Evolutionary conservation across 1,284 basidiomycete genomes (phyloP).

Genomic region (Violaceomyces palustris): DNA sequence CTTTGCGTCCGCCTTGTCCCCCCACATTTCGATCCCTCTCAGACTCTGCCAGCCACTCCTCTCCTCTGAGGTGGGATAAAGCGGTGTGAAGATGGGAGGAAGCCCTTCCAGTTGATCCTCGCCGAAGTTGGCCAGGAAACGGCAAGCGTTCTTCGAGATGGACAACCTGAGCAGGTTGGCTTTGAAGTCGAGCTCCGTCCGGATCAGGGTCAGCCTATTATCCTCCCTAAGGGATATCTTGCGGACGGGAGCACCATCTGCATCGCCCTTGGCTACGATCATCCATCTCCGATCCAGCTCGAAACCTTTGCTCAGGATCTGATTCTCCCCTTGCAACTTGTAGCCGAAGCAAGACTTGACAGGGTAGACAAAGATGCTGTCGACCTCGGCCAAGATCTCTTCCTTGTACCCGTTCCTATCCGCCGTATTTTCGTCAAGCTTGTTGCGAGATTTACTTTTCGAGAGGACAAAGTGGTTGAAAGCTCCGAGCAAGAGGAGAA

Average conservation of each 20-base stretch:
- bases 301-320: slow-evolving; percentile 25
- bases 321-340: slow-evolving; percentile 3
- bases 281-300: slow-evolving; percentile 40
- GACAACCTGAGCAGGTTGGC: slow-evolving; percentile 6
- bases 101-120: too few relatives aligned
- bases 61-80: too few relatives aligned
- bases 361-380: slow-evolving; percentile 32
- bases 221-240: slow-evolving; percentile 29
- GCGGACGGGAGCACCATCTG: too few relatives aligned
- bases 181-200: slow-evolving; percentile 12
- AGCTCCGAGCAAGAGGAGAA: too few relatives aligned
- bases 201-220: slow-evolving; percentile 22
- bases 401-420: slow-evolving; percentile 12
- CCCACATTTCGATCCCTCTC: slow-evolving; percentile 36
- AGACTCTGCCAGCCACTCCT: too few relatives aligned
- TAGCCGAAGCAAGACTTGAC: slow-evolving; percentile 36
- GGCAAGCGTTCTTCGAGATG: slow-evolving; percentile 6
- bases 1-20: slow-evolving; percentile 30
- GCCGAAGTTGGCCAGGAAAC: too few relatives aligned
- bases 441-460: too few relatives aligned
- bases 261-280: slow-evolving; percentile 8
- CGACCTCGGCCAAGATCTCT: slow-evolving; percentile 27
- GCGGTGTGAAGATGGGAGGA: too few relatives aligned
- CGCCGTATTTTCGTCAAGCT: too few relatives aligned
- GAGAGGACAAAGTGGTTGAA: too few relatives aligned